A percentile compares a stretch with the other conserved stretches of the same genome.
Conservation (phyloP, 192 early-diverging fungal species). For the Diversispora eburnea region DNA sequence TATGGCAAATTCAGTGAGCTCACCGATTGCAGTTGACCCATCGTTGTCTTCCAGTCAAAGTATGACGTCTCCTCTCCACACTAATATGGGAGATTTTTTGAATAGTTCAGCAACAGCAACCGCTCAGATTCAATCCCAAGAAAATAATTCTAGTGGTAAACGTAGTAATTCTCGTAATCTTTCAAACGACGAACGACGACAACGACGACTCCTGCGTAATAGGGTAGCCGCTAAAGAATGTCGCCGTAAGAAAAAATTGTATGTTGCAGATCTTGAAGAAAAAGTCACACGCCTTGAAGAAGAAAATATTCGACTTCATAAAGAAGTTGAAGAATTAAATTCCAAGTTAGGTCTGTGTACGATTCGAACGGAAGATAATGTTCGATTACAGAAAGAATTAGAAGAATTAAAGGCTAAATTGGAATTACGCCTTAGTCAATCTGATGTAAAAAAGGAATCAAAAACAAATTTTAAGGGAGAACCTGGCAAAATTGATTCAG, state of each 20-base stretch:
- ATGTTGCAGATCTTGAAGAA: conserved; percentile 67
- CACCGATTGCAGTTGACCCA: conserved; percentile 24
- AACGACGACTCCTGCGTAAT: conserved; percentile 72
- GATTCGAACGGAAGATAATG: conserved; percentile 56
- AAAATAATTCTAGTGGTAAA: conserved; percentile 11
- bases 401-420: conserved; percentile 69
- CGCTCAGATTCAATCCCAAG: not conserved
- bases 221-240: conserved; percentile 80
- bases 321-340: conserved; percentile 67
- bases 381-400: conserved; percentile 59
- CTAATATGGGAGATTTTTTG: conserved; percentile 19
- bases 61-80: not conserved
- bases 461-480: not conserved
- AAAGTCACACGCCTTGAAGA: conserved; percentile 57
- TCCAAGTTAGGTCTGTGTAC: conserved; percentile 60
- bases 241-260: conserved; percentile 80
- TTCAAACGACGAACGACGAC: conserved; percentile 70
- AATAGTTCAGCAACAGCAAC: conserved; percentile 2
- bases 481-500: not conserved
- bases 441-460: not conserved
- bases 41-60: not conserved
- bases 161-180: conserved; percentile 36
- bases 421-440: conserved; percentile 22
- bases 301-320: conserved; percentile 57
- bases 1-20: not conserved